Evolutionary conservation across 257 asterid species (phyloP).

Genomic region (Petunia axillaris): DNA sequence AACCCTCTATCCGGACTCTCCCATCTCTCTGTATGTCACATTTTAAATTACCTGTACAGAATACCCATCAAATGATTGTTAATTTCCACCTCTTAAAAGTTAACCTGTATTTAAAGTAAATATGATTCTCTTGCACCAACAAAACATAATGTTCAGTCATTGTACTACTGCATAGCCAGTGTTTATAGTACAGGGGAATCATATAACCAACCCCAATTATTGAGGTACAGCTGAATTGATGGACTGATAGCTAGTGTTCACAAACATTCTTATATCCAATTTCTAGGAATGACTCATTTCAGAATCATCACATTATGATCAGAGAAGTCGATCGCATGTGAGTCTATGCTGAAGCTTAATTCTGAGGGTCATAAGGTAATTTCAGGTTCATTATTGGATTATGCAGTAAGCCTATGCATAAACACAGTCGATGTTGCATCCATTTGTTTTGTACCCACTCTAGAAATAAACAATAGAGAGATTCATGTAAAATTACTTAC

Average conservation of each 20-base stretch:
- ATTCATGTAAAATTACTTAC: conserved; percentile 33
- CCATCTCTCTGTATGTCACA: conserved; percentile 46
- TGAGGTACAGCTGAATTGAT: neutral
- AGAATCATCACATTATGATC: conserved; percentile 19
- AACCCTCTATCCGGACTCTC: conserved; percentile 49
- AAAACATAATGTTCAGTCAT: conserved; percentile 8
- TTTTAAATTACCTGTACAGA: conserved; percentile 38
- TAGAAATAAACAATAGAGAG: neutral
- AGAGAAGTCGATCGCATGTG: neutral
- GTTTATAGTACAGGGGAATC: neutral
- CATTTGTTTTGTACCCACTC: neutral
- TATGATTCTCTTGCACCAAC: neutral
- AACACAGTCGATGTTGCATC: neutral
- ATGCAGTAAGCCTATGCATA: neutral
- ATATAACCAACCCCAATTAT: neutral
- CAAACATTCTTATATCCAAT: conserved; percentile 14
- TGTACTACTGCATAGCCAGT: conserved; percentile 1
- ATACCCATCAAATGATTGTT: neutral
- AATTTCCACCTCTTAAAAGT: neutral
- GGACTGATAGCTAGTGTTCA: neutral
- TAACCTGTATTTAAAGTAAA: neutral
- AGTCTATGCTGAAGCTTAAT: neutral
- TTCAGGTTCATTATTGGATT: neutral
- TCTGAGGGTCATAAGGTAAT: neutral
- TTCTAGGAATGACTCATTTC: conserved; percentile 15